Conservation (phyloP, 208 protist species). For the Crithidia bombi region DNA sequence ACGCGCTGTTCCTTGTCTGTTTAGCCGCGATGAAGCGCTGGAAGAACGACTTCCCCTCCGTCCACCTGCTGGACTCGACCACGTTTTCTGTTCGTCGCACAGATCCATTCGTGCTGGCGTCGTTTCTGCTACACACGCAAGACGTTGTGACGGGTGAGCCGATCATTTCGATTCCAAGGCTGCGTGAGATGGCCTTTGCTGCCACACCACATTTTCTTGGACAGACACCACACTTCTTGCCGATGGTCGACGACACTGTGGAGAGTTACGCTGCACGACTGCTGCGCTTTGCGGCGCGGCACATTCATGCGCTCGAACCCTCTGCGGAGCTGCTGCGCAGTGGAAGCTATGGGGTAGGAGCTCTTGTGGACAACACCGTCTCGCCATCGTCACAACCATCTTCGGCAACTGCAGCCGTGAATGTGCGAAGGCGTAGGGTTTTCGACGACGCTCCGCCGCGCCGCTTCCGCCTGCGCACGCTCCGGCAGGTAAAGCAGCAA, state of each 20-base stretch:
- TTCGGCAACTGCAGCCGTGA: not conserved
- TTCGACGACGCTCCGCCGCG: slow-evolving; percentile 33
- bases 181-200: slow-evolving; percentile 37
- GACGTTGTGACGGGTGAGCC: slow-evolving; percentile 16
- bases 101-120: slow-evolving; percentile 63
- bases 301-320: slow-evolving; percentile 28
- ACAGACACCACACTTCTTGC: slow-evolving; percentile 17
- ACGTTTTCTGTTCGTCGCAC: slow-evolving; percentile 47
- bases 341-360: slow-evolving; percentile 13
- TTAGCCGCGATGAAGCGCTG: slow-evolving; percentile 44
- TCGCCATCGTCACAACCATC: not conserved
- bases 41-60: slow-evolving; percentile 10
- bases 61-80: slow-evolving; percentile 31
- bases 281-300: slow-evolving; percentile 29
- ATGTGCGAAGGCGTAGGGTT: not conserved
- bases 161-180: slow-evolving; percentile 37
- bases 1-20: slow-evolving; percentile 33
- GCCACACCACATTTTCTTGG: slow-evolving; percentile 35
- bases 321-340: slow-evolving; percentile 28
- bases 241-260: slow-evolving; percentile 39
- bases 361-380: not conserved
- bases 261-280: slow-evolving; percentile 34
- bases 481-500: slow-evolving; percentile 47
- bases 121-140: slow-evolving; percentile 34
- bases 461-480: slow-evolving; percentile 24